phyloP scores from a whole-genome alignment of 208 protist species.

The Crithidia sp. region DNA sequence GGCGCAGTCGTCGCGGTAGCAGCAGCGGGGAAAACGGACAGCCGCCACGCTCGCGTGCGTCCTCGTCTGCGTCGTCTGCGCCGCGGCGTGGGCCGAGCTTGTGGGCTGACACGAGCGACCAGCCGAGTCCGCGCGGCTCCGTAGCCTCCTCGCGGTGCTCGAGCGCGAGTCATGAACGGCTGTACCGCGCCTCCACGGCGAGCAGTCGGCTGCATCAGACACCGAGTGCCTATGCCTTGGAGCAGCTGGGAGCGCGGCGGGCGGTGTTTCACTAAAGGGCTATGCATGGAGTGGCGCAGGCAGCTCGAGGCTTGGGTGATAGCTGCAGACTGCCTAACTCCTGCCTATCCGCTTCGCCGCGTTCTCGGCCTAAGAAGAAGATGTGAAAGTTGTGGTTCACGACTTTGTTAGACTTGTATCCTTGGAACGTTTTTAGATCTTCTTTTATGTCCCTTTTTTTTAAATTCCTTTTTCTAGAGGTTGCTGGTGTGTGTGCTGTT shows the following conservation, averaged over 20 bases:
- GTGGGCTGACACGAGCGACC: slow-evolving; percentile 19
- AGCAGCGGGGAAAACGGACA: background rate
- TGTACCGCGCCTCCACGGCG: slow-evolving; percentile 73
- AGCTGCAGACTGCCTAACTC: no score
- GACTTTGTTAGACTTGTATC: background rate
- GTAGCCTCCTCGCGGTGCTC: slow-evolving; percentile 35
- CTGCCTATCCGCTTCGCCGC: no score
- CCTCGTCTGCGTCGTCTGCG: slow-evolving; percentile 11
- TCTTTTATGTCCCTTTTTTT: slow-evolving; percentile 11
- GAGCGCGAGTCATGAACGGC: slow-evolving; percentile 49
- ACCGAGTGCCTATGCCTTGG: slow-evolving; percentile 13
- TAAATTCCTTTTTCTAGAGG: background rate
- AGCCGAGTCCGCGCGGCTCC: slow-evolving; percentile 33
- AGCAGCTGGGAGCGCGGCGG: slow-evolving; percentile 30
- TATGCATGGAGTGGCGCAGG: background rate
- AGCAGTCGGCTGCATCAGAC: slow-evolving; percentile 56
- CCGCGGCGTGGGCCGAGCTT: slow-evolving; percentile 22
- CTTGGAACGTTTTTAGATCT: background rate
- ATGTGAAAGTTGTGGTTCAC: background rate
- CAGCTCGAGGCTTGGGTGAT: no score
- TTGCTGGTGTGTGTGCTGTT: no score
- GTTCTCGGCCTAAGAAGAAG: background rate
- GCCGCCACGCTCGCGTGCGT: slow-evolving; percentile 21
- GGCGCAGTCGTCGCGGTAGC: slow-evolving; percentile 2
- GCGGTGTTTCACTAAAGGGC: slow-evolving; percentile 57